Evolutionary conservation across 495 filamentous ascomycete genomes (phyloP), one percentile per base, ranked within the genome.

Genomic region (Penicillium egyptiacum): DNA sequence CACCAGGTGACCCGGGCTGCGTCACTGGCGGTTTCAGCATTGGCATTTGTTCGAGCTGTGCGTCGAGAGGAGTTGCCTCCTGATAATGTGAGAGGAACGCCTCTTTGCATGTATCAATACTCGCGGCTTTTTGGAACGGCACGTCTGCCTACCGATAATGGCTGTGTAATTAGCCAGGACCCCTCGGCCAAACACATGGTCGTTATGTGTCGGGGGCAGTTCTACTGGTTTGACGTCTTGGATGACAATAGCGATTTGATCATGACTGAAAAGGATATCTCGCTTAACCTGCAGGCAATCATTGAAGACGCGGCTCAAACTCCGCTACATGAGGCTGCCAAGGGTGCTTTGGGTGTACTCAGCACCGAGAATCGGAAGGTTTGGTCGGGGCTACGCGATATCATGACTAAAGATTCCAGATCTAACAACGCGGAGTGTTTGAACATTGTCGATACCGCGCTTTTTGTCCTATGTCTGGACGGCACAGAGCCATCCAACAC

Each of bases 191-290:
- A 89, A 74, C 94, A 98, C 70, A 79, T 98, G 43, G 88, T 96
- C n/a, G 89, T 98, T 23, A 77, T 98, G 70, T 96, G 91, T 65
- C 89, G 91, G 60, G 95, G 95, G 11, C 94, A 98, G 61, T 96
- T 98, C 74, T 98, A 98, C 66, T 98, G 94, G 93, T 98, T 98
- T 64, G 94, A 98, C 71, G 93, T 96, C 2, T 75, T 98, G 19
- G 94, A 98, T 62, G 89, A 94, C 62, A 94, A 96, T 67, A 87
- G 88, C 8, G 94, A 98, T 64, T 74, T 95, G 49, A 96, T 98
- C 73, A 97, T 98, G 92, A 94, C 86, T 2, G 94, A 98, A 74
- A 92, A 91, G 66, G 94, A 98, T 71, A 82, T 98, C 44, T 84
- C 89, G 5, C 80, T 96, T 62, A 98, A 98, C 66, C 77, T 98